phyloP scores from a whole-genome alignment of 257 asterid species.

The Perilla frutescens region DNA sequence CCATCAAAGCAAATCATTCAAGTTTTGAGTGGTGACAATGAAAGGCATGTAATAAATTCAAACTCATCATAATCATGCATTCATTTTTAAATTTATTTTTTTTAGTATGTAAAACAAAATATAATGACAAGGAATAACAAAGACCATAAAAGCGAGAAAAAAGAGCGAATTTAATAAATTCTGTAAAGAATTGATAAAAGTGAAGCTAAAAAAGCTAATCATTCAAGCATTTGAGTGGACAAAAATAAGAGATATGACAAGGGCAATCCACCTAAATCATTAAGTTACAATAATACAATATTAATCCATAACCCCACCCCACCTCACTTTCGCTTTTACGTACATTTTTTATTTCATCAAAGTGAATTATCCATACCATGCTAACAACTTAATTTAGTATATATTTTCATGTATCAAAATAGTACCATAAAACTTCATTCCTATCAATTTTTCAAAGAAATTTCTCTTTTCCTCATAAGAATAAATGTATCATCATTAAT shows the following conservation, averaged over 20 bases:
- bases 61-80: constrained; percentile 4
- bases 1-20: constrained; percentile 30
- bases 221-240: constrained; percentile 40
- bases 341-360: background rate
- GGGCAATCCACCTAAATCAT: constrained; percentile 32
- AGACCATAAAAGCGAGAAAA: background rate
- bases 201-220: constrained; percentile 30
- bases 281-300: constrained; percentile 8
- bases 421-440: no score
- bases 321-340: background rate
- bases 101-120: background rate
- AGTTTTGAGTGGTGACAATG: constrained; percentile 32
- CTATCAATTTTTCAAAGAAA: no score
- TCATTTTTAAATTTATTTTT: background rate
- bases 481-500: no score
- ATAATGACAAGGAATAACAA: background rate
- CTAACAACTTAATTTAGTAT: no score
- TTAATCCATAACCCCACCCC: background rate
- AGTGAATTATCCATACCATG: background rate
- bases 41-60: constrained; percentile 20
- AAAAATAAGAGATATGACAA: constrained; percentile 11
- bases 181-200: constrained; percentile 4
- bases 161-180: background rate
- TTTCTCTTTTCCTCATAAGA: no score
- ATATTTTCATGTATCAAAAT: no score